phyloP scores from a whole-genome alignment of 805 yeast genomes.

The Nakazawaea wickerhamii region DNA sequence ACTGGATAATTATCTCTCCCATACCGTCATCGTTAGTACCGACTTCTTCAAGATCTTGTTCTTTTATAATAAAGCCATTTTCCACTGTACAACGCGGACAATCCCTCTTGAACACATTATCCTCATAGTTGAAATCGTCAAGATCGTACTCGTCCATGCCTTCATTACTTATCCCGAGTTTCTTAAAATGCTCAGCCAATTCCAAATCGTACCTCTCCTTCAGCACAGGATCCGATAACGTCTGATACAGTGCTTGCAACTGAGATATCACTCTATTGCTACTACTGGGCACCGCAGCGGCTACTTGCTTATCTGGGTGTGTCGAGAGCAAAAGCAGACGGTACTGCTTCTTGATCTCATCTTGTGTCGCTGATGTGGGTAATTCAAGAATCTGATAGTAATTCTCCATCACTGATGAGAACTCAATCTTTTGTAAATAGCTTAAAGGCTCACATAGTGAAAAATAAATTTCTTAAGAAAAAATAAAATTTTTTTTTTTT shows the following conservation, averaged over 20 bases:
- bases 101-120: conserved; percentile 35
- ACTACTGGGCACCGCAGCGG: conserved; percentile 1
- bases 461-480: neutral
- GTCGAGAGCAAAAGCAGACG: conserved; percentile 46
- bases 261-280: conserved; percentile 9
- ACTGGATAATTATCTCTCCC: conserved; percentile 70
- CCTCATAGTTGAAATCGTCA: conserved; percentile 47
- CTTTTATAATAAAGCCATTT: conserved; percentile 54
- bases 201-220: conserved; percentile 50
- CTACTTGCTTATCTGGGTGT: conserved; percentile 75
- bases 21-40: conserved; percentile 46
- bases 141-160: conserved; percentile 66
- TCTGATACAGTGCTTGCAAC: conserved; percentile 60
- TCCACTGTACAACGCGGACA: conserved; percentile 64
- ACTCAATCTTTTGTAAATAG: neutral
- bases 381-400: conserved; percentile 1
- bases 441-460: neutral
- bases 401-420: conserved; percentile 1
- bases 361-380: conserved; percentile 21
- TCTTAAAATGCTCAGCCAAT: conserved; percentile 28
- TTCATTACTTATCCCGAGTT: conserved; percentile 40
- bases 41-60: conserved; percentile 50
- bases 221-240: conserved; percentile 35
- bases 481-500: neutral
- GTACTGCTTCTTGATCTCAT: conserved; percentile 59